Conservation (phyloP, 805 yeast genomes). For the Allodekkera sacchari region DNA sequence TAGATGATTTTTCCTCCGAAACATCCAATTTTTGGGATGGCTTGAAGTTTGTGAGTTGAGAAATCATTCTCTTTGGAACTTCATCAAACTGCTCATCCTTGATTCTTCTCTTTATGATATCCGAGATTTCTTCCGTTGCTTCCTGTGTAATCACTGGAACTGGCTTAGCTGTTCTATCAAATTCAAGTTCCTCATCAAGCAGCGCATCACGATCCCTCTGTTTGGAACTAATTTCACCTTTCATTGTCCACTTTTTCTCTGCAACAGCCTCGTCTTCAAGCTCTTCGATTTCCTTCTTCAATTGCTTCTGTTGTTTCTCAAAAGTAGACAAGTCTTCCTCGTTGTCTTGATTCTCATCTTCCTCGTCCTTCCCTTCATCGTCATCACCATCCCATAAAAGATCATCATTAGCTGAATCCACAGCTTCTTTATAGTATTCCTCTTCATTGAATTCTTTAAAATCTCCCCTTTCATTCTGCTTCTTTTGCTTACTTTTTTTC, state of each 20-base stretch:
- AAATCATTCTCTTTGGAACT: constrained; percentile 61
- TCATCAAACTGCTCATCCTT: constrained; percentile 75
- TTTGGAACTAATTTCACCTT: constrained; percentile 80
- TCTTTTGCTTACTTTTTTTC: constrained; percentile 7
- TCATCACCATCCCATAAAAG: constrained; percentile 38
- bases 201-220: constrained; percentile 82
- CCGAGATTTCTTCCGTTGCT: constrained; percentile 79
- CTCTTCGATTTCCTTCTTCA: constrained; percentile 68
- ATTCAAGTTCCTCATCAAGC: constrained; percentile 73
- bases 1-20: constrained; percentile 74
- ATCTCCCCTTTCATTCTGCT: constrained; percentile 8
- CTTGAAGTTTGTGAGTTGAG: constrained; percentile 57
- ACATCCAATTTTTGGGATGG: constrained; percentile 52
- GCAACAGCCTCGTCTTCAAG: constrained; percentile 85
- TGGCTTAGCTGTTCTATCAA: constrained; percentile 90
- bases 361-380: constrained; percentile 26
- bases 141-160: constrained; percentile 93
- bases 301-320: constrained; percentile 72
- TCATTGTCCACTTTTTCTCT: constrained; percentile 88
- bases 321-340: constrained; percentile 53
- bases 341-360: constrained; percentile 25
- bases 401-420: constrained; percentile 55
- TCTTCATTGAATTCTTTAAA: constrained; percentile 42
- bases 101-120: constrained; percentile 77
- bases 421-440: constrained; percentile 55